Conservation (phyloP, 1,139 yeast species). For the Debaryomyces robertsiae region DNA sequence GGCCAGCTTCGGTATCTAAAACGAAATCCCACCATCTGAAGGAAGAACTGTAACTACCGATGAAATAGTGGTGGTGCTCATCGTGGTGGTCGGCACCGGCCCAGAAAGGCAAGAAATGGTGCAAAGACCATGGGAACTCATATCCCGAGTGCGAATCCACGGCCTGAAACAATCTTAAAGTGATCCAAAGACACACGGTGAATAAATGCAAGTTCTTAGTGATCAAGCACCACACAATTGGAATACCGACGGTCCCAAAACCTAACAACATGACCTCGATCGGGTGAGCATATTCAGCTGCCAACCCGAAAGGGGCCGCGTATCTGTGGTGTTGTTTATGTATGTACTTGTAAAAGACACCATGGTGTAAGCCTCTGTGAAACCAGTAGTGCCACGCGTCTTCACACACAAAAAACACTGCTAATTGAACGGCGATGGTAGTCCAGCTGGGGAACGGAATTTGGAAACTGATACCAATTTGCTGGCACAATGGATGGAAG, state of each 20-base stretch:
- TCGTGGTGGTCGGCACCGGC: constrained; percentile 56
- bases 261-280: constrained; percentile 49
- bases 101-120: constrained; percentile 49
- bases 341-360: constrained; percentile 49
- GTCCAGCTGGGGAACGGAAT: constrained; percentile 44
- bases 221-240: constrained; percentile 41
- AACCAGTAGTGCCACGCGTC: constrained; percentile 54
- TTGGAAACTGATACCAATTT: constrained; percentile 37
- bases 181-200: constrained; percentile 47
- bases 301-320: constrained; percentile 52
- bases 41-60: constrained; percentile 48
- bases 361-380: constrained; percentile 48
- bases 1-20: constrained; percentile 49
- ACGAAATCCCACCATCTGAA: constrained; percentile 52
- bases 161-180: constrained; percentile 49
- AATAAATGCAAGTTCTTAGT: constrained; percentile 45
- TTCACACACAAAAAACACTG: constrained; percentile 44
- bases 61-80: constrained; percentile 50
- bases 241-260: constrained; percentile 51
- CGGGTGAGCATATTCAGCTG: constrained; percentile 54
- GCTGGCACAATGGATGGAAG: constrained; percentile 48
- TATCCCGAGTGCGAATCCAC: constrained; percentile 53
- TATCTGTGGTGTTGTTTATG: constrained; percentile 54
- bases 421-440: constrained; percentile 35
- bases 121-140: constrained; percentile 53